Conservation (phyloP, 495 filamentous ascomycete genomes). For the Tetracladium setigerum region DNA sequence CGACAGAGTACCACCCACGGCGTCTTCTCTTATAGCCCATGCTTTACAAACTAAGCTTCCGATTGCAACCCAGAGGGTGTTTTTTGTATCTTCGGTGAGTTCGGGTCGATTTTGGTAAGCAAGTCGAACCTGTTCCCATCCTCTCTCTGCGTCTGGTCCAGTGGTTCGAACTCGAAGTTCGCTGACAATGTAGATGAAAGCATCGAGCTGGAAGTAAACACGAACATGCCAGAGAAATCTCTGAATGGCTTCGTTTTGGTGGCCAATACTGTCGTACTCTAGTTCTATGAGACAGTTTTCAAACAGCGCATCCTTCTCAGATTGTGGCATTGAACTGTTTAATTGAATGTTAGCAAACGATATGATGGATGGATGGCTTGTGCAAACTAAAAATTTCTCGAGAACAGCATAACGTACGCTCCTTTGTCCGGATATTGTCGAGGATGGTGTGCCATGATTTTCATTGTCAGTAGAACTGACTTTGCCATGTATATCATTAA, state of each 20-base stretch:
- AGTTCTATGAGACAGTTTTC: slow-evolving; percentile 32
- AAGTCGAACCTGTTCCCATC: slow-evolving; percentile 36
- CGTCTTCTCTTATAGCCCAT: slow-evolving; percentile 36
- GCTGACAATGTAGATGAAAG: slow-evolving; percentile 44
- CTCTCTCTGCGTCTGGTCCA: slow-evolving; percentile 42
- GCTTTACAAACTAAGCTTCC: slow-evolving; percentile 37
- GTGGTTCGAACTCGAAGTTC: slow-evolving; percentile 42
- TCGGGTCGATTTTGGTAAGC: slow-evolving; percentile 37
- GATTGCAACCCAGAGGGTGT: slow-evolving; percentile 28
- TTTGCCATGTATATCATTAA: slow-evolving; percentile 40
- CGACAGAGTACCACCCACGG: not conserved
- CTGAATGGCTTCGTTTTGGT: slow-evolving; percentile 26
- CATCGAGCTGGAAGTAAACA: slow-evolving; percentile 42
- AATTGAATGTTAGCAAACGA: not conserved
- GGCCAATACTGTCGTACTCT: slow-evolving; percentile 35
- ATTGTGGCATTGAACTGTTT: slow-evolving; percentile 14
- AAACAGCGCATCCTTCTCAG: slow-evolving; percentile 39
- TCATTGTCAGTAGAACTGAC: slow-evolving; percentile 34
- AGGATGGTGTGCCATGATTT: slow-evolving; percentile 34
- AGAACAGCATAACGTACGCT: not conserved
- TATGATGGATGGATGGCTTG: no score
- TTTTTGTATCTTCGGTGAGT: slow-evolving; percentile 34
- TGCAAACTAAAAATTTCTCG: no score
- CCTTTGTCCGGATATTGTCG: slow-evolving; percentile 32
- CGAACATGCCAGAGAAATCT: slow-evolving; percentile 44